Evolutionary conservation across 768 basidiomycete species (phyloP).

Genomic region (Fomitopsis serialis): DNA sequence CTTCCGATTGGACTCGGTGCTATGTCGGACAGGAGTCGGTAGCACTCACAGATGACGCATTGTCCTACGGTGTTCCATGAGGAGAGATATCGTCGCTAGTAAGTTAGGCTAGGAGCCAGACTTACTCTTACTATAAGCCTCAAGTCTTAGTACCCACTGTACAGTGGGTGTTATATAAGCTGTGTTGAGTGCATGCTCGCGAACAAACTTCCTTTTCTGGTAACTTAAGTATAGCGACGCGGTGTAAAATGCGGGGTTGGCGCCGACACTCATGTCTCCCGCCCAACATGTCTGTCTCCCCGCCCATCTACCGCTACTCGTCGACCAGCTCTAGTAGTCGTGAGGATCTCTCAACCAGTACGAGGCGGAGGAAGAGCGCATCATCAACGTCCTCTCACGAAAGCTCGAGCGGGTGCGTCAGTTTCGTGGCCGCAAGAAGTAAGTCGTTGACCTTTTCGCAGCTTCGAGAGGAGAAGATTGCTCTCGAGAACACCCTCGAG

Average conservation of each 20-base stretch:
- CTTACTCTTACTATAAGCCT: too few species aligned
- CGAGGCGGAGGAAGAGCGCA: constrained; percentile 87
- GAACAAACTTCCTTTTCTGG: too few species aligned
- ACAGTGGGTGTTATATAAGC: too few species aligned
- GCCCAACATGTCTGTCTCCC: constrained; percentile 36
- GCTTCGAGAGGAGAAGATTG: constrained; percentile 83
- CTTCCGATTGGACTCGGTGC: too few species aligned
- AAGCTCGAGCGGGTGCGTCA: constrained; percentile 75
- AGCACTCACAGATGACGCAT: too few species aligned
- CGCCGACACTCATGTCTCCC: neutral
- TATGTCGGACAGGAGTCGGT: too few species aligned
- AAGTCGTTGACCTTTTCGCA: constrained; percentile 22
- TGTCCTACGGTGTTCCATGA: too few species aligned
- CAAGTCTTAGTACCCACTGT: too few species aligned
- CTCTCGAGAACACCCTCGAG: constrained; percentile 75
- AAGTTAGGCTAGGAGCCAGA: too few species aligned
- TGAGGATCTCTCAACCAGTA: constrained; percentile 81
- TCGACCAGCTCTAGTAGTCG: constrained; percentile 47
- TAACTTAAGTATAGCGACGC: too few species aligned
- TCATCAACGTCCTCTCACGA: constrained; percentile 75
- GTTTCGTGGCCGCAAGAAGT: neutral
- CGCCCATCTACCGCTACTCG: constrained; percentile 56
- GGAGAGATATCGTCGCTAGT: too few species aligned
- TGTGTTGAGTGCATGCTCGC: too few species aligned
- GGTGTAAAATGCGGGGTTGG: neutral